Evolutionary conservation across 306 rosid species (phyloP), one percentile per base, ranked within the genome.

Genomic region (Fragaria iinumae): DNA sequence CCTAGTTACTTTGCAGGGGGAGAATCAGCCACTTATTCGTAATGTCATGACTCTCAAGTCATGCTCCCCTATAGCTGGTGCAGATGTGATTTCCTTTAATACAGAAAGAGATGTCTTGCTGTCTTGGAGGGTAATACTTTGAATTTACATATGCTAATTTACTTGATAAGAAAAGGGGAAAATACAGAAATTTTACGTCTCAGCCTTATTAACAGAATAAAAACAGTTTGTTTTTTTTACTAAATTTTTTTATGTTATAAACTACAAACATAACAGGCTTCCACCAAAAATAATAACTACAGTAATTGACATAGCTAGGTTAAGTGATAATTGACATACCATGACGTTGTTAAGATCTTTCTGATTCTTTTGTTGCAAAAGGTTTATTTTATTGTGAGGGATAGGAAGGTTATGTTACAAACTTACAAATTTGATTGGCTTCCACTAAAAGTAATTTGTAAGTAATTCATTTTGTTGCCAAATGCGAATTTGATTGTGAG

Each of bases 41-140:
- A 92, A 92, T 65, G 97, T 95, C 79, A 92, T 95, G 97, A 95
- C 99, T 84, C 96, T 95, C 53, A 84, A 95, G 49, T 90, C 97
- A 67, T 95, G 97, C 80, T 85, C 98, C 82, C 89, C 98, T 72
- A 95, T 95, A 59, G 97, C 91, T 83, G 98, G 98, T 74, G 93
- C 87, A 67, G 98, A 95, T 76, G 97, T 95, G 82, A 89, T 95
- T 89, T 80, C 98, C 47, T 92, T 92, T 75, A 83, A 90, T 80
- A 88, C 97, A 45, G 98, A 95, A 80, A 91, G 86, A 82, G 92
- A 95, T 76, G 97, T 95, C 71, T 89, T 95, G 52, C 88, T 95
- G 53, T 93, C 98, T 81, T 95, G 98, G 98, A 90, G 97, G 97
- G 98, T 95, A 95, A 39, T 68, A 47, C 62, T 78, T 32, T 82